Percentiles rank a stretch among this genome's conserved stretches.
Evolutionary conservation across 768 basidiomycete species (phyloP).

Genomic region (Naganishia kalamii): DNA sequence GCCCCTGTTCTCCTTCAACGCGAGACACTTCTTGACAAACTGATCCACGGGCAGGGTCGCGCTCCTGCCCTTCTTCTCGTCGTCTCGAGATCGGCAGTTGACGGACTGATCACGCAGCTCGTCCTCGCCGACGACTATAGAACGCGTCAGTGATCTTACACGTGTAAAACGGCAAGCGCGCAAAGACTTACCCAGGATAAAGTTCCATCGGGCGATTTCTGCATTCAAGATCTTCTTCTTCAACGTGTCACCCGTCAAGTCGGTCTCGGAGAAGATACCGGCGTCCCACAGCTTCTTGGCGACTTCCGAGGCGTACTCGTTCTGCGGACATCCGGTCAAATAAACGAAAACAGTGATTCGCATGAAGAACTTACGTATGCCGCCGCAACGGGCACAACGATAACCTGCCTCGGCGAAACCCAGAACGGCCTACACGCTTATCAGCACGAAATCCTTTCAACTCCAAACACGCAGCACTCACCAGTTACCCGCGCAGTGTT

Average conservation of each 20-base stretch:
- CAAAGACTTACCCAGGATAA: constrained; percentile 72
- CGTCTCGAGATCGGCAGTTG: constrained; percentile 92
- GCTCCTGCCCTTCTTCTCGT: constrained; percentile 64
- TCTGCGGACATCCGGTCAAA: constrained; percentile 50
- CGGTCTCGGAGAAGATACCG: constrained; percentile 84
- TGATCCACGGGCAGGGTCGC: constrained; percentile 67
- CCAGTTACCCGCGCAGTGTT: constrained; percentile 98
- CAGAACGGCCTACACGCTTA: constrained; percentile 64
- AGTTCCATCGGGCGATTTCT: constrained; percentile 96
- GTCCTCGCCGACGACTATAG: constrained; percentile 83
- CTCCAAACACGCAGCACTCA: neutral
- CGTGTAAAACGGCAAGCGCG: neutral
- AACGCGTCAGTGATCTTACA: neutral
- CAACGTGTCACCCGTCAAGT: constrained; percentile 83
- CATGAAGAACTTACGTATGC: constrained; percentile 62
- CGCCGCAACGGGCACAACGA: constrained; percentile 86
- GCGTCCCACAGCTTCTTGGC: constrained; percentile 59
- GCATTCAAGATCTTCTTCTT: constrained; percentile 97
- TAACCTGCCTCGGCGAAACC: constrained; percentile 90
- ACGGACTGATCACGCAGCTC: constrained; percentile 80
- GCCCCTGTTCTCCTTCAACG: constrained; percentile 60
- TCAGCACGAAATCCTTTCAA: constrained; percentile 49
- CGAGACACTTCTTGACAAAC: constrained; percentile 62
- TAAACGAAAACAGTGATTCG: constrained; percentile 27
- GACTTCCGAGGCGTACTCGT: constrained; percentile 82